Conservation (phyloP, 139 green algal genomes). For the Chlorella sorokiniana region DNA sequence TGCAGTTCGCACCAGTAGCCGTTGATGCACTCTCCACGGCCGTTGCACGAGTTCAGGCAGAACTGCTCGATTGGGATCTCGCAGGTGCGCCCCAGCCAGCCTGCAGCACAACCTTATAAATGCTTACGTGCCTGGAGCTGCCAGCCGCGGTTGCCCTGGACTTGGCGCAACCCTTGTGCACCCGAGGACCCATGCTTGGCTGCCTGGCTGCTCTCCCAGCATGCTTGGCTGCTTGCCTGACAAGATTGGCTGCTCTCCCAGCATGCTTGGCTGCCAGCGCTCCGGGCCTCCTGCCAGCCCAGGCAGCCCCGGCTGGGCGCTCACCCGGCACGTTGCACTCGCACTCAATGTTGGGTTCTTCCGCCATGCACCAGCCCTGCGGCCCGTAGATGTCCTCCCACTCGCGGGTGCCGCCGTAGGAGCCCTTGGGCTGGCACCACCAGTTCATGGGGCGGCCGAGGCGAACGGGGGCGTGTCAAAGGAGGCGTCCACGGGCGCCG, state of each 20-base stretch:
- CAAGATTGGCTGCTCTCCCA: too few relatives aligned
- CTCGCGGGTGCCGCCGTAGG: neutral
- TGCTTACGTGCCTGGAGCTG: neutral
- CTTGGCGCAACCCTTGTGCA: too few relatives aligned
- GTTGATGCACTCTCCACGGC: conserved; percentile 49
- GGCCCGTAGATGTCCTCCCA: conserved; percentile 41
- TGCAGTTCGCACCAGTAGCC: conserved; percentile 47
- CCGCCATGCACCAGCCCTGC: conserved; percentile 52
- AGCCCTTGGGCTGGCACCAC: neutral
- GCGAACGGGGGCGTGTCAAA: neutral
- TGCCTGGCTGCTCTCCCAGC: too few relatives aligned
- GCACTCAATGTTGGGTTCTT: conserved; percentile 13
- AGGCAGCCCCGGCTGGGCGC: neutral
- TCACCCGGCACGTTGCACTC: neutral
- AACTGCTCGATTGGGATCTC: neutral
- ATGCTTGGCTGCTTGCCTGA: too few relatives aligned
- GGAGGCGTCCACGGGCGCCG: neutral
- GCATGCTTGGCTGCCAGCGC: too few relatives aligned
- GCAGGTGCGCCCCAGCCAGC: too few relatives aligned
- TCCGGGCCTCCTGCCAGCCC: neutral
- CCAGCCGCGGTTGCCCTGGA: too few relatives aligned
- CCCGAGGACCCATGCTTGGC: too few relatives aligned
- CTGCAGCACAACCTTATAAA: neutral
- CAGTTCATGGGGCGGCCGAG: neutral
- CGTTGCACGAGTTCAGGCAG: conserved; percentile 58